Base-by-base conservation (phyloP, 2,329 filamentous ascomycete genomes). In the Cytospora chrysosperma region DNA sequence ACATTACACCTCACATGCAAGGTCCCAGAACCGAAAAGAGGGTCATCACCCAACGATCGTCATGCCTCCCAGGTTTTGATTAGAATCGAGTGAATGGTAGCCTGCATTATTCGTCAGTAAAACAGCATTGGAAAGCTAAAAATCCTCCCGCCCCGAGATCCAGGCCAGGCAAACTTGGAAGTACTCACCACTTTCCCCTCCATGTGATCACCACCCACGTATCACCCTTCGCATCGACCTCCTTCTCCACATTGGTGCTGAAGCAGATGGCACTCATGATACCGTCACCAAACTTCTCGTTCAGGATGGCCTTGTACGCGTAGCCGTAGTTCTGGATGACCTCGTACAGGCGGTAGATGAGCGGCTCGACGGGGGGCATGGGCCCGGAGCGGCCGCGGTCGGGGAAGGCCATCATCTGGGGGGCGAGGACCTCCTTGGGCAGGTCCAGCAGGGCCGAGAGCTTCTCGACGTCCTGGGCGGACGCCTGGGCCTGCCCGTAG, bases 221-320 rank as follows among this genome's bases (percentile, higher is more conserved):
- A 59, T 85, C 84, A 4, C 93, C 93, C 71, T 91, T 85, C 65
- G 90, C 87, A 74, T 97, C 94, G 1, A 88, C 88, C 84, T 98
- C 94, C 84, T 96, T 96, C 75, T 97, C 92, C 2, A 98, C 90
- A 73, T 92, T 92, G 0, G 92, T 96, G 59, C 87, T 90, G 76
- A 97, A 97, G 19, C 88, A 87, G 72, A 97, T 97, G 1, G 93
- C 94, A 73, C 92, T 96, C 94, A 98, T 97, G 73, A 98, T 98
- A 1, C 94, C 94, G 73, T 93, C 90, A 0, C 90, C 90, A 73
- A 92, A 93, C 82, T 97, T 97, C 84, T 98, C 94, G 70, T 98
- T 97, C 76, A 97, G 75, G 5, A 98, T 85, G 0, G 93, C 93
- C 83, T 97, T 97, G 79, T 96, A 97, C 0, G 93, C 91, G 75